These are phyloP conservation scores for Zalaria sp. DNA, from an alignment of 2,329 filamentous ascomycete species.

Conservation along the genomic window DNA sequence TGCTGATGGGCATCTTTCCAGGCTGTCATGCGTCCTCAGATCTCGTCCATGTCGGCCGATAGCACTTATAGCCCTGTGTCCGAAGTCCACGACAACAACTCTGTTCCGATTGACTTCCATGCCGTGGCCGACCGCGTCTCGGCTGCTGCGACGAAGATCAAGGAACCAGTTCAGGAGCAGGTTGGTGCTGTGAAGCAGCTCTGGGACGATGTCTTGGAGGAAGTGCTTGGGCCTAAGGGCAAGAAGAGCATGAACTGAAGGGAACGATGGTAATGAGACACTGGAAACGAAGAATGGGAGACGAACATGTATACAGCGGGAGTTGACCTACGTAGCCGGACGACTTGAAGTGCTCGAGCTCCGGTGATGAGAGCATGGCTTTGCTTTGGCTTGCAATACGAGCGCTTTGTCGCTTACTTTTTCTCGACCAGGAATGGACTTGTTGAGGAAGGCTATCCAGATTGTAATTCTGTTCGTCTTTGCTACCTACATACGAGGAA, in stretches of 20 bases:
- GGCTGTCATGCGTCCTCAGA: conserved; percentile 41
- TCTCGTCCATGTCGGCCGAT: conserved; percentile 38
- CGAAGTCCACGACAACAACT: conserved; percentile 43
- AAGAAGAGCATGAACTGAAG: conserved; percentile 4
- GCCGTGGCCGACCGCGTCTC: conserved; percentile 37
- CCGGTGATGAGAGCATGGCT: background rate
- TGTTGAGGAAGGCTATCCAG: no score
- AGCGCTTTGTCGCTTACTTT: no score
- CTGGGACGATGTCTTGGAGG: conserved; percentile 35
- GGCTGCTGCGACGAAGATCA: conserved; percentile 19
- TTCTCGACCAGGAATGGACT: no score
- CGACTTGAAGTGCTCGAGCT: background rate
- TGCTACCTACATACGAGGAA: no score
- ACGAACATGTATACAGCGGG: no score
- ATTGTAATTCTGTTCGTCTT: no score
- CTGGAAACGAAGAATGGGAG: no score
- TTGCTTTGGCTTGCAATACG: no score
- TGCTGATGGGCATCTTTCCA: conserved; percentile 1
- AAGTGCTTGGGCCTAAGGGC: conserved; percentile 28
- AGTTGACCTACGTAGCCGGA: background rate
- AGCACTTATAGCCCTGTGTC: conserved; percentile 39
- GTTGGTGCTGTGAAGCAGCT: conserved; percentile 26
- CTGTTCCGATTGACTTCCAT: conserved; percentile 42
- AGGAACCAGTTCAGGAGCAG: conserved; percentile 26
- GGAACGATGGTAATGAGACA: no score